A percentile compares a stretch with the other conserved stretches of the same genome.
These are phyloP conservation scores for Diversispora eburnea DNA, from an alignment of 192 early-diverging fungal genomes.

Conservation along the genomic window DNA sequence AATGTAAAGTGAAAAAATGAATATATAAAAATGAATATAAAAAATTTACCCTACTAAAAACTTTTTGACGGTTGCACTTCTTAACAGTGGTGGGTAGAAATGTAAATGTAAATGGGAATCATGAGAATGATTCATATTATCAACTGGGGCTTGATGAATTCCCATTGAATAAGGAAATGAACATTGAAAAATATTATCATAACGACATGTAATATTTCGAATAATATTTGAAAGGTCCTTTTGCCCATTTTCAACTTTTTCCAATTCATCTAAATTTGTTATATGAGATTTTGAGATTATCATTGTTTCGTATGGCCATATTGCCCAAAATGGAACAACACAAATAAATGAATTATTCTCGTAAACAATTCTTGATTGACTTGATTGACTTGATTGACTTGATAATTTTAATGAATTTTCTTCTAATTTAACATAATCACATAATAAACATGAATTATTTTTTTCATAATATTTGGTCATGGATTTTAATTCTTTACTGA, in stretches of 20 bases:
- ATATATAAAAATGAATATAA: slow-evolving; percentile 1
- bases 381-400: slow-evolving; percentile 34
- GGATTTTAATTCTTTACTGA: slow-evolving; percentile 63
- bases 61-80: slow-evolving; percentile 88
- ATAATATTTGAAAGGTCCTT: slow-evolving; percentile 74
- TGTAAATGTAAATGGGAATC: slow-evolving; percentile 85
- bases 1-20: not conserved
- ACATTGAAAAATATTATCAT: slow-evolving; percentile 90
- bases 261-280: slow-evolving; percentile 49
- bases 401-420: slow-evolving; percentile 28
- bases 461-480: slow-evolving; percentile 58
- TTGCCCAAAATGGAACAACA: slow-evolving; percentile 93
- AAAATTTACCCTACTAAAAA: slow-evolving; percentile 85
- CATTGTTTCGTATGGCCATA: slow-evolving; percentile 96
- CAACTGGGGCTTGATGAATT: slow-evolving; percentile 81
- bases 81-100: slow-evolving; percentile 92
- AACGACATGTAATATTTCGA: slow-evolving; percentile 71
- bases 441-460: slow-evolving; percentile 67
- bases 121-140: slow-evolving; percentile 44
- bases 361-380: slow-evolving; percentile 66
- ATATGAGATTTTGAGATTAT: slow-evolving; percentile 70
- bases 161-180: slow-evolving; percentile 98
- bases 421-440: slow-evolving; percentile 74
- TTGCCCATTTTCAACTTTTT: slow-evolving; percentile 39
- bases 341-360: slow-evolving; percentile 79